phyloP scores from a whole-genome alignment of 192 early-diverging fungal species.

The Coemansia erecta region DNA sequence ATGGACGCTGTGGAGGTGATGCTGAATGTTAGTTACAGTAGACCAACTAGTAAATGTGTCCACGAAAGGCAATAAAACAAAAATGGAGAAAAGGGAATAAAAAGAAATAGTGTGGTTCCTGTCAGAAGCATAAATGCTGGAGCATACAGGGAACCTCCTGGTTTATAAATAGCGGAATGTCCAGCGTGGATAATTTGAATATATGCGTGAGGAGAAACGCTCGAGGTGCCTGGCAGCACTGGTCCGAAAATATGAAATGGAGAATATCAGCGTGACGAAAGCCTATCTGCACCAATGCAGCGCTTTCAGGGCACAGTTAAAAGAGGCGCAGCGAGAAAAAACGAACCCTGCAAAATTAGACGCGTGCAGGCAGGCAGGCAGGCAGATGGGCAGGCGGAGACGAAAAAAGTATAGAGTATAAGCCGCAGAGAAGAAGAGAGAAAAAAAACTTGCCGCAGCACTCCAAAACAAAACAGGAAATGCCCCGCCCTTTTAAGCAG shows the following conservation, averaged over 20 bases:
- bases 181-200: constrained; percentile 4
- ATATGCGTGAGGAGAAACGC: too few relatives aligned
- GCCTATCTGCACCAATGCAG: constrained; percentile 5
- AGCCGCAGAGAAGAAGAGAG: not conserved
- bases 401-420: not conserved
- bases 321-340: constrained; percentile 3
- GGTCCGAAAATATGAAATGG: too few relatives aligned
- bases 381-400: not conserved
- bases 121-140: not conserved
- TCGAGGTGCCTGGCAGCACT: too few relatives aligned
- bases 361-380: not conserved
- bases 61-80: too few relatives aligned
- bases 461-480: constrained; percentile 6
- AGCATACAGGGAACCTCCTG: not conserved
- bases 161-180: constrained; percentile 2
- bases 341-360: not conserved
- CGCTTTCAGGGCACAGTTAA: constrained; percentile 1
- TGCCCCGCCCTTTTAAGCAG: too few relatives aligned
- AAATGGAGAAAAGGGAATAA: too few relatives aligned
- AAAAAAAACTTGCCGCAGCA: not conserved
- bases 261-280: constrained; percentile 4
- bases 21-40: too few relatives aligned
- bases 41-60: too few relatives aligned
- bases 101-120: not conserved
- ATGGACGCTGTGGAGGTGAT: too few relatives aligned